Conservation (phyloP, 768 basidiomycete species). For the Calocera cornea region DNA sequence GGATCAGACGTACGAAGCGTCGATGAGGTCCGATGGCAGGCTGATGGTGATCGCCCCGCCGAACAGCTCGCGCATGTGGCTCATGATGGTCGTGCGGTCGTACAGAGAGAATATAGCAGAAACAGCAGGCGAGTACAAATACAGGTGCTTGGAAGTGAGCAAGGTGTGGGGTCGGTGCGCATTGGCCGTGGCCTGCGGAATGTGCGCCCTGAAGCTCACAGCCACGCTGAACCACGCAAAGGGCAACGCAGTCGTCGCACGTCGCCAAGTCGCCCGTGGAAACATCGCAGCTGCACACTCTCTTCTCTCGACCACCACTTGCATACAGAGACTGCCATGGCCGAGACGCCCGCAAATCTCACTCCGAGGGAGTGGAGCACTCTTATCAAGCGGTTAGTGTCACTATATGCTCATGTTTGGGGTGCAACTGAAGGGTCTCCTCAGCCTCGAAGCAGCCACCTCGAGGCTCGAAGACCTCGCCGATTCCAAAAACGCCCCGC, state of each 20-base stretch:
- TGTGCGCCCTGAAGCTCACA: constrained; percentile 3
- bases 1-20: constrained; percentile 64
- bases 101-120: neutral
- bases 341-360: neutral
- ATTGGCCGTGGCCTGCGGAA: neutral
- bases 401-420: neutral
- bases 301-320: neutral
- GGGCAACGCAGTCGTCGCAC: neutral
- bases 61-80: constrained; percentile 44
- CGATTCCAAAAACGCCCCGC: constrained; percentile 29
- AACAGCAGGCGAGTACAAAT: neutral
- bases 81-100: constrained; percentile 2
- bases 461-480: constrained; percentile 87
- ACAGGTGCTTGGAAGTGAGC: neutral
- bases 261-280: neutral
- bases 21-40: constrained; percentile 47
- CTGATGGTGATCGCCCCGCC: constrained; percentile 68
- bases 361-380: neutral
- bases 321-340: neutral
- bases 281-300: neutral
- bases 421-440: neutral
- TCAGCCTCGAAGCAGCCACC: constrained; percentile 81
- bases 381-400: neutral
- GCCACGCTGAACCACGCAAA: neutral
- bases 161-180: neutral